Evolutionary conservation across 1,284 basidiomycete genomes (phyloP).

Genomic region (Irpex sp.): DNA sequence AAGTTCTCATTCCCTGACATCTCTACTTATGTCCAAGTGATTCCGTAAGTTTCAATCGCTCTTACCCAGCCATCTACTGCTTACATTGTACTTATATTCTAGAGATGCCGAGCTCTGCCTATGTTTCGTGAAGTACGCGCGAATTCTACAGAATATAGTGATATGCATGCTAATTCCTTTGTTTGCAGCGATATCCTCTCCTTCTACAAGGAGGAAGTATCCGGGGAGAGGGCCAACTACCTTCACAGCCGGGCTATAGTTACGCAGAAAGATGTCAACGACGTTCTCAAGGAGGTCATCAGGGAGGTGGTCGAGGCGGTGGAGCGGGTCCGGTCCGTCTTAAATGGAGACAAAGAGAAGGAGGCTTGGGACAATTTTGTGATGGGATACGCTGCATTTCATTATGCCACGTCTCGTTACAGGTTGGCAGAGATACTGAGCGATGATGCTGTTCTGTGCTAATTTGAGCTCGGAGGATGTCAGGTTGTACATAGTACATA

Average conservation of each 20-base stretch:
- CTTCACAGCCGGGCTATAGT: slow-evolving; percentile 21
- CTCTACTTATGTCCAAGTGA: slow-evolving; percentile 18
- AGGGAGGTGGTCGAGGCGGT: slow-evolving; percentile 29
- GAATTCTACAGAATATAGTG: too few species aligned
- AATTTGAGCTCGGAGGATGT: neutral
- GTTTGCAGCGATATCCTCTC: slow-evolving; percentile 26
- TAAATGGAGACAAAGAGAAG: slow-evolving; percentile 18
- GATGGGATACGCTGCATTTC: slow-evolving; percentile 21
- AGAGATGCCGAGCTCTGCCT: neutral
- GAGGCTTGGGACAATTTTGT: slow-evolving; percentile 25
- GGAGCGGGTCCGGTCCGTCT: slow-evolving; percentile 14
- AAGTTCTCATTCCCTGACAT: slow-evolving; percentile 21
- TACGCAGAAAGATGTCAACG: slow-evolving; percentile 11
- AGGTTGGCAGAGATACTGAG: slow-evolving; percentile 19
- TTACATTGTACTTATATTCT: neutral
- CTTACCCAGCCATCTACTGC: neutral
- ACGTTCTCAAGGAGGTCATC: slow-evolving; percentile 29
- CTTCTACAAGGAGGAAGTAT: slow-evolving; percentile 28
- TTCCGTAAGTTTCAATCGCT: slow-evolving; percentile 22
- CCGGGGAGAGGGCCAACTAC: slow-evolving; percentile 22
- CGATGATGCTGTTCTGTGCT: neutral
- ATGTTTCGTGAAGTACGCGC: neutral
- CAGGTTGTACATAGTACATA: neutral
- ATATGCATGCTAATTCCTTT: too few species aligned
- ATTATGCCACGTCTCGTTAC: slow-evolving; percentile 21